These are phyloP conservation scores for Paralagenidium karlingii DNA, from an alignment of 352 stramenopile genomes.

Conservation along the genomic window DNA sequence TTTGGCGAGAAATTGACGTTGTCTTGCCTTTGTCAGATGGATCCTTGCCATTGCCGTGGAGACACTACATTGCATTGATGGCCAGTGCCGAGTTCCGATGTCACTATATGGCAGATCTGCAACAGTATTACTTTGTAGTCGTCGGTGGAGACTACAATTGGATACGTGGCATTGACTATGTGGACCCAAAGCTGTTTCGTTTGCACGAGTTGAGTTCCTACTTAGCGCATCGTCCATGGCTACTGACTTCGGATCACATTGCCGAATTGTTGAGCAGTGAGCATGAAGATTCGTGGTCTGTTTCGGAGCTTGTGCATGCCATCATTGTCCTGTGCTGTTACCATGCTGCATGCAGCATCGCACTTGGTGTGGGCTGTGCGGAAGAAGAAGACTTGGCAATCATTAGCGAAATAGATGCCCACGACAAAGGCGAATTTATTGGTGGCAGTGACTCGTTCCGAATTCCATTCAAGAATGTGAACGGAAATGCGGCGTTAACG, in stretches of 20 bases:
- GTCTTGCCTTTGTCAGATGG: constrained; percentile 44
- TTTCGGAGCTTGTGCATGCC: constrained; percentile 76
- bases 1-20: background rate
- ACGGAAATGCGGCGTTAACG: constrained; percentile 10
- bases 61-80: constrained; percentile 79
- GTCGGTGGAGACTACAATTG: constrained; percentile 68
- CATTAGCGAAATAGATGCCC: constrained; percentile 30
- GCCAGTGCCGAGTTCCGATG: constrained; percentile 61
- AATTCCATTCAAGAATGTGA: constrained; percentile 10
- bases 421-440: constrained; percentile 1
- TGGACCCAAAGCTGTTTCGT: constrained; percentile 69
- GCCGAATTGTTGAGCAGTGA: constrained; percentile 52
- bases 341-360: constrained; percentile 72
- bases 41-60: constrained; percentile 65
- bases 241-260: constrained; percentile 64
- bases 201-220: constrained; percentile 74
- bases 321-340: constrained; percentile 78
- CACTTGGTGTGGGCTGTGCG: constrained; percentile 52
- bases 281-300: constrained; percentile 73
- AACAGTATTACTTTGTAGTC: constrained; percentile 78
- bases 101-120: constrained; percentile 63
- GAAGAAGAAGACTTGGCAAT: constrained; percentile 68
- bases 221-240: constrained; percentile 76
- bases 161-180: constrained; percentile 74
- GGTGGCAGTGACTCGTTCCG: constrained; percentile 1